phyloP scores from a whole-genome alignment of 192 early-diverging fungal species.

The Rhizoclosmatium sp. region DNA sequence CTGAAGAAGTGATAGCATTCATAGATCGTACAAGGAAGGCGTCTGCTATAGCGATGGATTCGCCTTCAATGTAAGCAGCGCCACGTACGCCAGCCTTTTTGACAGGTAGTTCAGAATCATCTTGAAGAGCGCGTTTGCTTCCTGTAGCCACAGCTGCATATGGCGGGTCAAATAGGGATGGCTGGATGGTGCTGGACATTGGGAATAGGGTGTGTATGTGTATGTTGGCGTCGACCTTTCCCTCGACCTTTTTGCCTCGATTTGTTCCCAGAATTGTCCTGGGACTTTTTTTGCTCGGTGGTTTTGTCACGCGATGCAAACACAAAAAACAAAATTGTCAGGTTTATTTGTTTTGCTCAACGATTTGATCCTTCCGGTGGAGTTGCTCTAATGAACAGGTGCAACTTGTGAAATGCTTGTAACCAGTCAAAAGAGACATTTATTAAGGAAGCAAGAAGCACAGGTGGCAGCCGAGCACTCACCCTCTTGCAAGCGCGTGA shows the following conservation, averaged over 20 bases:
- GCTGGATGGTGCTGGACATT: not conserved
- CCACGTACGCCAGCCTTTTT: not conserved
- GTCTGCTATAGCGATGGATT: not conserved
- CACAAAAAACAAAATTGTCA: not conserved
- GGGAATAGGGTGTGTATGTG: not conserved
- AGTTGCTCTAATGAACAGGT: not conserved
- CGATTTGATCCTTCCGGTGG: not conserved
- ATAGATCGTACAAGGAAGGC: not conserved
- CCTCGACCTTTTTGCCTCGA: not conserved
- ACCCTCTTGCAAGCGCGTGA: no score
- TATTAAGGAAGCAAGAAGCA: no score
- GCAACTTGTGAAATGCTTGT: no score
- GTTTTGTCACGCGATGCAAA: not conserved
- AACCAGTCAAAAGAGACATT: no score
- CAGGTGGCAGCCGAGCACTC: no score
- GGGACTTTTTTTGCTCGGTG: not conserved
- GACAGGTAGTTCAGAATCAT: not conserved
- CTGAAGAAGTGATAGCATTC: not conserved
- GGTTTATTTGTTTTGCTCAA: not conserved
- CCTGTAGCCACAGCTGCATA: not conserved
- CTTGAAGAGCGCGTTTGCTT: not conserved
- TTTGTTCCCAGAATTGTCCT: no score
- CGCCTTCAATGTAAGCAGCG: not conserved
- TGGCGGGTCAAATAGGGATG: not conserved
- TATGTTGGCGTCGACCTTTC: not conserved